Evolutionary conservation across 176 grass and related monocot genomes (phyloP).

Genomic region (Aechmea fasciata): DNA sequence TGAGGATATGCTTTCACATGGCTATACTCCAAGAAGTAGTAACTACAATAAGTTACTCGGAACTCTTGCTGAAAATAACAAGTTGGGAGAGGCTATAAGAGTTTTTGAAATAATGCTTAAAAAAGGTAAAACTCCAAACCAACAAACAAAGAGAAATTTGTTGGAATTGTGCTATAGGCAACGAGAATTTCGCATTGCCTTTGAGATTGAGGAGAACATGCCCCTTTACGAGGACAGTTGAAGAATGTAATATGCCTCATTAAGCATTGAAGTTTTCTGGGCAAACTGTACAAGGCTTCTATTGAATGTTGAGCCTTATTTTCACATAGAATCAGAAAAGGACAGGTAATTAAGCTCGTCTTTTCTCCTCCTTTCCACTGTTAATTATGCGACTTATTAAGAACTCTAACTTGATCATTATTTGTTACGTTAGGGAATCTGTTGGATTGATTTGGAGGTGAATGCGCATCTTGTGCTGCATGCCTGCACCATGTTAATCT

Average conservation of each 20-base stretch:
- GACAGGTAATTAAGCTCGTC: neutral
- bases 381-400: neutral
- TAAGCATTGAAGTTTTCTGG: neutral
- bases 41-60: slow-evolving; percentile 7
- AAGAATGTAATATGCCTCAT: neutral
- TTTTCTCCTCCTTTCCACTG: neutral
- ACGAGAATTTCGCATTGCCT: slow-evolving; percentile 11
- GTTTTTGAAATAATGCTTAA: slow-evolving; percentile 18
- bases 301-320: neutral
- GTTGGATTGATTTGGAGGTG: neutral
- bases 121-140: slow-evolving; percentile 9
- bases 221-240: neutral
- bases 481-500: neutral
- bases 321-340: neutral
- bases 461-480: neutral
- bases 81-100: slow-evolving; percentile 10
- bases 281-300: neutral
- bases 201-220: slow-evolving; percentile 18
- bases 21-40: slow-evolving; percentile 7
- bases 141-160: slow-evolving; percentile 8
- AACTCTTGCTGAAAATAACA: slow-evolving; percentile 11
- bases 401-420: neutral
- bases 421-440: neutral
- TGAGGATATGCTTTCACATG: slow-evolving; percentile 30
- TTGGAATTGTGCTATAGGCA: slow-evolving; percentile 7